These are phyloP conservation scores for Theobroma grandiflorum DNA, from an alignment of 441 rosid genomes.

Conservation along the genomic window DNA sequence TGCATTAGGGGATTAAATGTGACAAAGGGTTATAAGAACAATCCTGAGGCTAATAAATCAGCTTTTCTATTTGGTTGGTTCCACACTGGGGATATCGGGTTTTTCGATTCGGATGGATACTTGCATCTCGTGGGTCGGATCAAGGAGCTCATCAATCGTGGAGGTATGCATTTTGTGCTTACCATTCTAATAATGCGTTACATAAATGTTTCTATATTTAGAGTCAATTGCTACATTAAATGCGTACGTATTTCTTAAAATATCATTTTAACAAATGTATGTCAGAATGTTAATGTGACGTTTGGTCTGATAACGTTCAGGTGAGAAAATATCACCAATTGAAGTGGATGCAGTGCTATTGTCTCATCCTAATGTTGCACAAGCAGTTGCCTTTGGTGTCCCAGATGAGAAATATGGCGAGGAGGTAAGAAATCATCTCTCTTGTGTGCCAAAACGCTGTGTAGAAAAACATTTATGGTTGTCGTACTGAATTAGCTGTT, in stretches of 20 bases:
- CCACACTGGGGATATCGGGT: slow-evolving; percentile 74
- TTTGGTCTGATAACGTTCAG: slow-evolving; percentile 32
- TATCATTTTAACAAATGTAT: background rate
- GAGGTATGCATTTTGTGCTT: slow-evolving; percentile 45
- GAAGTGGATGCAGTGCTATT: slow-evolving; percentile 75
- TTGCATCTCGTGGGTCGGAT: slow-evolving; percentile 74
- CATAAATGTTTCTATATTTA: background rate
- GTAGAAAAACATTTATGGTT: background rate
- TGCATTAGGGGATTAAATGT: slow-evolving; percentile 77
- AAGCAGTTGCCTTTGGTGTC: slow-evolving; percentile 74
- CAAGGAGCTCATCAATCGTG: slow-evolving; percentile 84
- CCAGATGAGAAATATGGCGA: slow-evolving; percentile 82
- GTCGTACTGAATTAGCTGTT: background rate
- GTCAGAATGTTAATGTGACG: background rate
- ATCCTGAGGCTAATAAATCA: slow-evolving; percentile 65
- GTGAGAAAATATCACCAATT: slow-evolving; percentile 79
- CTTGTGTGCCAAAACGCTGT: background rate
- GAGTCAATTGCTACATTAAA: background rate
- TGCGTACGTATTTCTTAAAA: no score
- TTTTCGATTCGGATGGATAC: slow-evolving; percentile 64
- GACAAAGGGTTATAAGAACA: slow-evolving; percentile 72
- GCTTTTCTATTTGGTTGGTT: slow-evolving; percentile 79
- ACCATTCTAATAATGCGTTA: background rate
- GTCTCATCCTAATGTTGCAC: slow-evolving; percentile 60
- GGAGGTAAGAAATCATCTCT: slow-evolving; percentile 51